Base-by-base conservation (phyloP, 768 basidiomycete species). In the Sporobolomyces phaffii region DNA sequence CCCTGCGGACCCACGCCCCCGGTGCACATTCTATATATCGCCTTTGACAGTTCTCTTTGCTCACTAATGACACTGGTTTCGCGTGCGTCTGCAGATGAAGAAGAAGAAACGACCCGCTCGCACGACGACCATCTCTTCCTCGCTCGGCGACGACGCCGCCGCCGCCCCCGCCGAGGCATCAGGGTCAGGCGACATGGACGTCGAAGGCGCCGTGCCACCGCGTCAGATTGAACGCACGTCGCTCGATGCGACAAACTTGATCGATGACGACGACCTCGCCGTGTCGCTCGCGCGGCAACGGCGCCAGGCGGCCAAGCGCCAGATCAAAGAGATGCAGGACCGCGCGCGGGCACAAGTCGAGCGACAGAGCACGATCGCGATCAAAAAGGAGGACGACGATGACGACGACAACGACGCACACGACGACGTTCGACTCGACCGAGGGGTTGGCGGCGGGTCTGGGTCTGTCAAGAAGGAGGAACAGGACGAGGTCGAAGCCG, bases 181-280 rank as follows among this genome's bases (percentile, higher is more conserved):
- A 69, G 26, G 26, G 3, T 43, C 40, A 17, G 24, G 22, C 17
- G 43, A 5, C 6, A 96, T 94, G 89, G 84, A 90, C 36, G 83
- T 92, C 60, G 93, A 96, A 74, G 50, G 24, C 0, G 10, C 64
- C 1, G 24, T 60, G 10, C 24, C 58, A 1, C 47, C 72, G 14
- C 60, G 72, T 26, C 84, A 86, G 65, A 82, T 86, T 72, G 81
- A 81, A 70, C 83, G 87, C 73, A 85, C 91, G 76, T 81, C 91
- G 58, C 64, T 64, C 45, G 74, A 73, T 62, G 64, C 69, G 22
- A 54, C 72, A 22, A 69, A 73, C 53, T 41, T 96, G 78, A 87
- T 98, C 70, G 96, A 98, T 79, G 96, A 99, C 77, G 96, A 99
- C 78, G 96, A 99, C 75, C 84, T 99, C 47, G 93, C 97, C 81